Evolutionary conservation across 257 asterid genomes (phyloP), one percentile per base, ranked within the genome.

Genomic region (Nicotiana otophora): DNA sequence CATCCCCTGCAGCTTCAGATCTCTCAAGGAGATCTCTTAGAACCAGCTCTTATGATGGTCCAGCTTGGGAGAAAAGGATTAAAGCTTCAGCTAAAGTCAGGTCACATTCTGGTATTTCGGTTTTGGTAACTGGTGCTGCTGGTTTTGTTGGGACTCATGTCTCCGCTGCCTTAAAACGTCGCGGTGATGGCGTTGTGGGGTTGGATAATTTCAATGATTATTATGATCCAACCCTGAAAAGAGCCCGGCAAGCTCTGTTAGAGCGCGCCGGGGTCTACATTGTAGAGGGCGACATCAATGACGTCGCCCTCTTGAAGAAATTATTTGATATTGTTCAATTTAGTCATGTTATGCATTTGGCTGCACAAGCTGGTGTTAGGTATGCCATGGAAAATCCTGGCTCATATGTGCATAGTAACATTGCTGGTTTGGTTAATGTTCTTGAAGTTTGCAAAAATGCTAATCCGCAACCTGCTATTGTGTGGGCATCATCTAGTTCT

Each of bases 101-200:
- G 84, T 86, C 93, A 34, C 84, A 84, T 34, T 88, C 85, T 17
- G 95, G 91, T 16, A 88, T 88, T 61, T 88, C 90, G 15, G 91
- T 91, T 5, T 46, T 91, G 62, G 93, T 91, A 0, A 90, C 95
- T 9, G 95, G 95, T 30, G 95, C 95, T 8, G 91, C 93, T 5
- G 93, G 95, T 19, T 91, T 91, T 42, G 93, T 91, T 3, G 95
- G 95, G 1, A 88, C 89, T n/a, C 95, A 91, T 83, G 93, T 91
- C 82, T 90, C 92, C 30, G 69, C 91, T 62, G 91, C 93, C 48
- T 90, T 91, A 2, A 88, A 83, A 31, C 82, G 90, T 10, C 90
- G 95, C 0, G 93, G 95, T 1, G 93, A 91, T 53, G 93, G 95
- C 10, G 95, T 91, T 6, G 42, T 91, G 17, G 95, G 95, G 62